Conservation (phyloP, 2,329 filamentous ascomycete species). For the Ceratocystis destructans region DNA sequence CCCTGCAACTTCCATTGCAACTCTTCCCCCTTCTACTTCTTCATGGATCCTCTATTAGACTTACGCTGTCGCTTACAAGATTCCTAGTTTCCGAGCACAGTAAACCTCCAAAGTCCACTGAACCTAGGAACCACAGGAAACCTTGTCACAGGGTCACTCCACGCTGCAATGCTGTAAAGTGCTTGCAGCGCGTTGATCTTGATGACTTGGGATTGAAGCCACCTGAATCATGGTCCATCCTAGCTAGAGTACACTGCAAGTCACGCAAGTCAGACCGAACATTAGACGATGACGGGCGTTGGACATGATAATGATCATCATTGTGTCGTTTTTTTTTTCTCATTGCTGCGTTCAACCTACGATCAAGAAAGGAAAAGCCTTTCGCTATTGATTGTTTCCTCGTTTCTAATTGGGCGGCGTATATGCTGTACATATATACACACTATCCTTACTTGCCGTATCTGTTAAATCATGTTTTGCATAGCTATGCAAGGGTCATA, state of each 20-base stretch:
- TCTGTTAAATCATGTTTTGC: neutral
- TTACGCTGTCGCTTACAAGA: neutral
- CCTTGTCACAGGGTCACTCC: constrained; percentile 2
- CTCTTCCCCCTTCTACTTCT: neutral
- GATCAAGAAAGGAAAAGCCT: too few relatives aligned
- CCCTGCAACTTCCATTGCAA: neutral
- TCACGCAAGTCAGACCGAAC: neutral
- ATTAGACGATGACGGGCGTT: neutral
- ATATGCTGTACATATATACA: neutral
- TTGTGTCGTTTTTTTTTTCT: neutral
- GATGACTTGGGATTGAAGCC: neutral
- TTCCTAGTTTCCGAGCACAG: neutral
- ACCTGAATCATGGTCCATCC: neutral
- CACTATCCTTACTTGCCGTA: neutral
- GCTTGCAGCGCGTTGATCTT: neutral
- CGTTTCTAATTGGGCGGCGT: neutral
- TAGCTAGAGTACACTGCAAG: neutral
- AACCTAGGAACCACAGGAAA: neutral
- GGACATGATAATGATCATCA: neutral
- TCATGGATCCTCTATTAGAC: neutral
- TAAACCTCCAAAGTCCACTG: neutral
- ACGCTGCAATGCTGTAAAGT: neutral
- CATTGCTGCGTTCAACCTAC: too few relatives aligned
- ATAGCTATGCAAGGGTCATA: too few relatives aligned
- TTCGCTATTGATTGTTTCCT: neutral